phyloP scores from a whole-genome alignment of 805 yeast species.

The Brettanomyces nanus region DNA sequence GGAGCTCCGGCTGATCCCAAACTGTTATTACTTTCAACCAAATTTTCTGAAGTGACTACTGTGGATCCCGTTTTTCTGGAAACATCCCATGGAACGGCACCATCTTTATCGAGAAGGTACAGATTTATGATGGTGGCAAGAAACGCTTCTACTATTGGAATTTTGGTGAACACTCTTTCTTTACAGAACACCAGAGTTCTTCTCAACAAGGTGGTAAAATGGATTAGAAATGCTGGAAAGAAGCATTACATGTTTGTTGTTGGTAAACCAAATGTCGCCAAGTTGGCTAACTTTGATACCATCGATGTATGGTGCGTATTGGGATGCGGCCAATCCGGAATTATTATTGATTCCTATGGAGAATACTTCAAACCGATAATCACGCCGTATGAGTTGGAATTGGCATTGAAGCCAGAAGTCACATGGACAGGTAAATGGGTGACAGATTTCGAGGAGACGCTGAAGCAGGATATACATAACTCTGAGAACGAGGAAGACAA shows the following conservation, averaged over 20 bases:
- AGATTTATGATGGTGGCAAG: slow-evolving; percentile 82
- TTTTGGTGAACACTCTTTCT: slow-evolving; percentile 84
- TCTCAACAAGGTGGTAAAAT: slow-evolving; percentile 48
- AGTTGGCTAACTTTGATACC: slow-evolving; percentile 91
- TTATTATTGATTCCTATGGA: slow-evolving; percentile 67
- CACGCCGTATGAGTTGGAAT: slow-evolving; percentile 83
- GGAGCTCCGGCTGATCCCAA: slow-evolving; percentile 73
- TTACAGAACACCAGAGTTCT: slow-evolving; percentile 64
- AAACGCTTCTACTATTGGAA: slow-evolving; percentile 86
- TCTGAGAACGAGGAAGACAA: slow-evolving; percentile 23
- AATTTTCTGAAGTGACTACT: slow-evolving; percentile 46
- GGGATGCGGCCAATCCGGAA: slow-evolving; percentile 94
- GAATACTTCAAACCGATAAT: slow-evolving; percentile 87
- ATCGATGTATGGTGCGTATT: slow-evolving; percentile 90
- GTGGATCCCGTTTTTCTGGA: slow-evolving; percentile 34
- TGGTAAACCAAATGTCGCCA: slow-evolving; percentile 97
- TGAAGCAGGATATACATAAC: slow-evolving; percentile 30
- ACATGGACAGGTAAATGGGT: slow-evolving; percentile 95
- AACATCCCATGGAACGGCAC: slow-evolving; percentile 52
- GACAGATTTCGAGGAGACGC: slow-evolving; percentile 57
- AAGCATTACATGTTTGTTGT: slow-evolving; percentile 93
- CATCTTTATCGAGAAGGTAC: slow-evolving; percentile 78
- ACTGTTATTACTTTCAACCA: slow-evolving; percentile 64
- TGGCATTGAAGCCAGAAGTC: slow-evolving; percentile 70
- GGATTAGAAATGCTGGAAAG: slow-evolving; percentile 71